These are phyloP conservation scores for Pleurotus sapidus DNA, from an alignment of 768 basidiomycete species.

Conservation along the genomic window DNA sequence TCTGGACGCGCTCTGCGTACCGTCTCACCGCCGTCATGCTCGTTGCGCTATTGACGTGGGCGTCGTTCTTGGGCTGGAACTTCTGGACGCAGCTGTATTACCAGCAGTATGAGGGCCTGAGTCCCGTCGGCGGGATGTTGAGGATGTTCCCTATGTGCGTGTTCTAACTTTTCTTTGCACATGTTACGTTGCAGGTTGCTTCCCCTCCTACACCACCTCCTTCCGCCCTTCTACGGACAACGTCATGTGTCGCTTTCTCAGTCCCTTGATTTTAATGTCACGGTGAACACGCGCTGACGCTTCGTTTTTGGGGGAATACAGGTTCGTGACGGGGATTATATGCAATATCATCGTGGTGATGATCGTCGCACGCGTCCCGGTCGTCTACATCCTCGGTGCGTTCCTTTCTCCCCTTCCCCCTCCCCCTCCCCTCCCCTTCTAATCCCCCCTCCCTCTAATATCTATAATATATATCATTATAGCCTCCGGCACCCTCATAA, in stretches of 20 bases:
- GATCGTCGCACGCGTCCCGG: slow-evolving; percentile 50
- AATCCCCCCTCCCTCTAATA: too few relatives aligned
- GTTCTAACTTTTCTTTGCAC: too few relatives aligned
- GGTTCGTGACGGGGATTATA: slow-evolving; percentile 52
- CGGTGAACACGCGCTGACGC: too few relatives aligned
- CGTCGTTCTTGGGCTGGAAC: slow-evolving; percentile 47
- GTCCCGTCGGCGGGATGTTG: slow-evolving; percentile 59
- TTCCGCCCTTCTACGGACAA: too few relatives aligned
- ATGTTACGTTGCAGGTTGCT: too few relatives aligned
- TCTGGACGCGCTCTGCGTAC: slow-evolving; percentile 61
- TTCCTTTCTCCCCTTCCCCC: slow-evolving; percentile 1
- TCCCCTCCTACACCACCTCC: too few relatives aligned
- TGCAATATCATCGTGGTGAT: slow-evolving; percentile 68
- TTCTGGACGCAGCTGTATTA: slow-evolving; percentile 59
- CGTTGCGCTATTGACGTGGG: slow-evolving; percentile 60
- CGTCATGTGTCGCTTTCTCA: too few relatives aligned
- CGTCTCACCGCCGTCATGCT: slow-evolving; percentile 53
- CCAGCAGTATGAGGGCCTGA: slow-evolving; percentile 56
- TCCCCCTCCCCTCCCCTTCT: neutral
- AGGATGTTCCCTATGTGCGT: slow-evolving; percentile 62
- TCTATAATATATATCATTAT: neutral
- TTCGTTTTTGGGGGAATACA: too few relatives aligned
- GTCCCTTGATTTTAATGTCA: too few relatives aligned
- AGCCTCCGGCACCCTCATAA: slow-evolving; percentile 53
- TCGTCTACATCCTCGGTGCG: slow-evolving; percentile 58